Base-by-base conservation (phyloP, 129 eudicot genomes). In the Logfia minima region DNA sequence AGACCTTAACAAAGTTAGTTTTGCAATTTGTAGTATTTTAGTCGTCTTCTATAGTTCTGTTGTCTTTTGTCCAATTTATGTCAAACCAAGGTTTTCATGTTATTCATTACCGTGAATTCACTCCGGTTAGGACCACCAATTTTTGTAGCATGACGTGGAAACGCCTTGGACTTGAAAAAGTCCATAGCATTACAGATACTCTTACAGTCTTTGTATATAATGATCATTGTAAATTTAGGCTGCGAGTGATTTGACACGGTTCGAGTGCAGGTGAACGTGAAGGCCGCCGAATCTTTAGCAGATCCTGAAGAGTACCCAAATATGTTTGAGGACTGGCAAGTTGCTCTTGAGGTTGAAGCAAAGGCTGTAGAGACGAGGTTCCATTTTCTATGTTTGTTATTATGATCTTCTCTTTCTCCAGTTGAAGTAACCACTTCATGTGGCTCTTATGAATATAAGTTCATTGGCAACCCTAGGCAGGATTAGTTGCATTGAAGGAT, bases 221-320 rank as follows among this genome's bases (percentile, higher is more conserved):
- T 3, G 61, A 51, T 24, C 52, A 66, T 63, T 5, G 34, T 35
- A 26, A 58, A 32, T 22, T 6, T 17, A 58, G 21, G 11, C 18
- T 48, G 70, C 52, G 39, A 68, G 48, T 78, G 51, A 52, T 79
- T 71, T 82, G 79, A 31, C 67, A 26, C 53, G 29, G n/a, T 83
- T 77, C 14, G n/a, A 7, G 63, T 77, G 82, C 92, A 92, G 97
- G 89, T 92, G 52, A 92, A 92, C 77, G 88, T 82, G 71, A 92
- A 92, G 85, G 98, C 98, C 26, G 93, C 98, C 18, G 98, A 92
- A 72, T 88, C 98, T 68, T 87, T 92, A 78, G 98, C 98, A 29
- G 98, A 92, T 84, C 98, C 98, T 14, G 87, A 81, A 80, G 98
- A 92, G 81, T 92, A 92, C 83, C 84, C 98, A 35, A 92, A 92